Conservation (phyloP, 1,284 basidiomycete species). For the Malassezia arunalokei region DNA sequence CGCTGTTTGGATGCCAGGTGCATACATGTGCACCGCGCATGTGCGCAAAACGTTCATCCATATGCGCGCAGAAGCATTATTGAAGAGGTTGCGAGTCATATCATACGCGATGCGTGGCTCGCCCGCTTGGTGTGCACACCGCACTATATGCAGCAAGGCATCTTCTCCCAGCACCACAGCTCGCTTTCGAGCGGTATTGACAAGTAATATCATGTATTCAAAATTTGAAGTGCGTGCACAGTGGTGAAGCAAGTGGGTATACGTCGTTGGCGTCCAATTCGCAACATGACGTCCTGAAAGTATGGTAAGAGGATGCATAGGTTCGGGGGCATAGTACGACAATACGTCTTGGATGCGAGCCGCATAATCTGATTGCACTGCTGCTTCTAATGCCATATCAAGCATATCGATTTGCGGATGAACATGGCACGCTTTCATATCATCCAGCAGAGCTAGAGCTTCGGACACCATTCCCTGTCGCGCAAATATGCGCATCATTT, state of each 20-base stretch:
- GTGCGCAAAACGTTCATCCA: conserved; percentile 31
- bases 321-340: background rate
- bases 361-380: conserved; percentile 16
- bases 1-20: conserved; percentile 25
- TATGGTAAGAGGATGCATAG: background rate
- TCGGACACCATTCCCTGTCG: conserved; percentile 19
- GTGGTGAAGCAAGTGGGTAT: conserved; percentile 19
- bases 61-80: conserved; percentile 14
- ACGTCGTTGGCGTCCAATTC: conserved; percentile 24
- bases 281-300: background rate
- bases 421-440: conserved; percentile 21
- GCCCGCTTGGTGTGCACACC: conserved; percentile 14
- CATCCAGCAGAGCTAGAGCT: conserved; percentile 16
- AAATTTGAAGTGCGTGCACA: conserved; percentile 21
- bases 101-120: conserved; percentile 27
- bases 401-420: conserved; percentile 19
- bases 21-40: conserved; percentile 23
- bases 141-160: conserved; percentile 11
- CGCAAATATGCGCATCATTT: conserved; percentile 8
- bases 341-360: conserved; percentile 13
- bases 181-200: conserved; percentile 17
- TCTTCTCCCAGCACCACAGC: conserved; percentile 15
- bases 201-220: conserved; percentile 24
- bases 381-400: conserved; percentile 22
- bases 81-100: conserved; percentile 17